Conservation (phyloP, 257 asterid genomes). For the Nicotiana knightiana region DNA sequence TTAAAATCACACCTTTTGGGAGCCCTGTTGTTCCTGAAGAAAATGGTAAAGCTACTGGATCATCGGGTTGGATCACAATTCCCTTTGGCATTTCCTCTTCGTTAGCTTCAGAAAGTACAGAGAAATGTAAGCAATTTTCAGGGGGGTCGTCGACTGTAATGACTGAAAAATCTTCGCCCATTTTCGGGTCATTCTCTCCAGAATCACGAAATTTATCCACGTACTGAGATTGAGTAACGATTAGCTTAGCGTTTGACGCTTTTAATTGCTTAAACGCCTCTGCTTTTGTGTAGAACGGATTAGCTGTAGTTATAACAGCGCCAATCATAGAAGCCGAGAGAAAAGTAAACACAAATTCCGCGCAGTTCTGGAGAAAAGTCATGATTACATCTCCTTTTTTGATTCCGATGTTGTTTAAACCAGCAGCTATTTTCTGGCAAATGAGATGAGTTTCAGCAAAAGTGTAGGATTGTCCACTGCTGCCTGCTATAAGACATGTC, state of each 20-base stretch:
- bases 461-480: slow-evolving; percentile 37
- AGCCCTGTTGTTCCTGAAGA: slow-evolving; percentile 80
- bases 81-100: slow-evolving; percentile 29
- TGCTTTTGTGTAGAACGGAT: slow-evolving; percentile 49
- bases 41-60: slow-evolving; percentile 70
- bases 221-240: slow-evolving; percentile 63
- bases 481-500: slow-evolving; percentile 46
- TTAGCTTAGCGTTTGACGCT: slow-evolving; percentile 43
- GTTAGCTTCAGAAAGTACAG: slow-evolving; percentile 32
- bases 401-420: slow-evolving; percentile 42
- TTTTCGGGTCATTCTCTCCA: slow-evolving; percentile 22
- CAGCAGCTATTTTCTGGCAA: slow-evolving; percentile 62
- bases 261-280: slow-evolving; percentile 67
- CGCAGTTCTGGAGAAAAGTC: slow-evolving; percentile 64
- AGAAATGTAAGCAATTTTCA: slow-evolving; percentile 53
- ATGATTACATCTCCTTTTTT: slow-evolving; percentile 54
- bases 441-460: slow-evolving; percentile 48
- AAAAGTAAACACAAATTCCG: slow-evolving; percentile 71
- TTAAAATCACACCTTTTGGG: slow-evolving; percentile 72
- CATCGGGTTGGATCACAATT: slow-evolving; percentile 38
- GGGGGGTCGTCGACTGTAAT: slow-evolving; percentile 55
- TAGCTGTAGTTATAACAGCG: slow-evolving; percentile 57
- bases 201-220: slow-evolving; percentile 57
- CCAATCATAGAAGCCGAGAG: slow-evolving; percentile 76
- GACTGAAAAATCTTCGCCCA: slow-evolving; percentile 43